Evolutionary conservation across 2,329 filamentous ascomycete species (phyloP).

Genomic region (Trichophyton benhamiae): DNA sequence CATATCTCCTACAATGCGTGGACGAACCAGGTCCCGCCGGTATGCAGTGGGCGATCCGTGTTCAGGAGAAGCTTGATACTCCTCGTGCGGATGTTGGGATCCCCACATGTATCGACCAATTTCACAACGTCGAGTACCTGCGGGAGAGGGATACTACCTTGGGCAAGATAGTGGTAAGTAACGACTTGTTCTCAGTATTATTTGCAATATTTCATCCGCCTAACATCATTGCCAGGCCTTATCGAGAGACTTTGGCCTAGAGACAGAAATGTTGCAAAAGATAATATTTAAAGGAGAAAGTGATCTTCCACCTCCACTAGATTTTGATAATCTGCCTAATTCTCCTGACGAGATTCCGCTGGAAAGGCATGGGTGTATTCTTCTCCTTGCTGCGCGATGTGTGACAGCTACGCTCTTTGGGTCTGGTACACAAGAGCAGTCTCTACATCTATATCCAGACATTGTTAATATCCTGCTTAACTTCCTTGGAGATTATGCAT

Average conservation of each 20-base stretch:
- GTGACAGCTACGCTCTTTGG: conserved; percentile 40
- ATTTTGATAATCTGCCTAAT: conserved; percentile 44
- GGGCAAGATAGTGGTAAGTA: conserved; percentile 42
- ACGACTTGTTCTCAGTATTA: neutral
- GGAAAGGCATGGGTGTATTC: conserved; percentile 43
- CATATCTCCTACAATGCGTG: conserved; percentile 40
- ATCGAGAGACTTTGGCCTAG: conserved; percentile 42
- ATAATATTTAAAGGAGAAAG: conserved; percentile 31
- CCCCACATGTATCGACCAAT: conserved; percentile 32
- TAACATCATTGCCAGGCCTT: conserved; percentile 29
- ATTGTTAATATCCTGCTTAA: conserved; percentile 40
- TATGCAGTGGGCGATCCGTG: conserved; percentile 35
- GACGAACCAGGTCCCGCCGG: conserved; percentile 24
- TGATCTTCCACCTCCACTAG: conserved; percentile 32
- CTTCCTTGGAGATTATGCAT: conserved; percentile 37
- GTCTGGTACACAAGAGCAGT: conserved; percentile 24
- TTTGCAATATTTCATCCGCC: neutral
- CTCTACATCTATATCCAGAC: conserved; percentile 41
- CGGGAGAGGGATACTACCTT: conserved; percentile 44
- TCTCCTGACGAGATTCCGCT: conserved; percentile 43
- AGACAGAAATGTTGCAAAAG: conserved; percentile 36
- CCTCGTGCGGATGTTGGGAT: conserved; percentile 25
- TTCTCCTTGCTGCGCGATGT: conserved; percentile 42
- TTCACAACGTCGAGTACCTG: conserved; percentile 37
- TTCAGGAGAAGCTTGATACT: conserved; percentile 47